Evolutionary conservation across 306 rosid species (phyloP).

Genomic region (Fragaria vesca): DNA sequence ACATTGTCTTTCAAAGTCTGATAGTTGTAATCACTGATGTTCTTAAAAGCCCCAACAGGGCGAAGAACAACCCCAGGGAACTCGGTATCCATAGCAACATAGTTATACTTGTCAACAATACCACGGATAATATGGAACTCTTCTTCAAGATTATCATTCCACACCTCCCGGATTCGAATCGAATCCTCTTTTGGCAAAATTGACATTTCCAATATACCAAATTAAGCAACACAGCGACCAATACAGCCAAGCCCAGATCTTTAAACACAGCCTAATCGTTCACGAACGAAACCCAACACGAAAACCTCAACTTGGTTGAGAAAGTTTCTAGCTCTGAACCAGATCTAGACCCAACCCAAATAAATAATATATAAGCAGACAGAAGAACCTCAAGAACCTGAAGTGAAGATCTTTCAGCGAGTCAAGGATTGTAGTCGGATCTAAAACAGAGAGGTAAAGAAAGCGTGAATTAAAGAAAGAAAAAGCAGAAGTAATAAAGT

Average conservation of each 20-base stretch:
- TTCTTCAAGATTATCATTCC: conserved; percentile 78
- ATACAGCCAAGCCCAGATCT: conserved; percentile 53
- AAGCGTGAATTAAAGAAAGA: background rate
- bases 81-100: conserved; percentile 88
- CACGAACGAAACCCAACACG: conserved; percentile 18
- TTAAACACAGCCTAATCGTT: conserved; percentile 22
- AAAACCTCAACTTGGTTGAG: conserved; percentile 18
- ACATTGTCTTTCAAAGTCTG: conserved; percentile 83
- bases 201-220: conserved; percentile 56
- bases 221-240: conserved; percentile 27
- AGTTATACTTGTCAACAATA: conserved; percentile 55
- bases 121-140: conserved; percentile 72
- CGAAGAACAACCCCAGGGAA: conserved; percentile 95
- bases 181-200: conserved; percentile 68
- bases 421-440: conserved; percentile 34
- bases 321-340: conserved; percentile 12
- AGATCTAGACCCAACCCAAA: background rate
- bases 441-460: conserved; percentile 37
- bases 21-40: conserved; percentile 74
- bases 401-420: conserved; percentile 19
- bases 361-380: background rate
- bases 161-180: conserved; percentile 83
- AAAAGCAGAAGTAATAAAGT: background rate
- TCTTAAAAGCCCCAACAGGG: conserved; percentile 69
- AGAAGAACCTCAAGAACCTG: conserved; percentile 36